phyloP scores from a whole-genome alignment of 2,329 filamentous ascomycete species.

The Venturia oleaginea region DNA sequence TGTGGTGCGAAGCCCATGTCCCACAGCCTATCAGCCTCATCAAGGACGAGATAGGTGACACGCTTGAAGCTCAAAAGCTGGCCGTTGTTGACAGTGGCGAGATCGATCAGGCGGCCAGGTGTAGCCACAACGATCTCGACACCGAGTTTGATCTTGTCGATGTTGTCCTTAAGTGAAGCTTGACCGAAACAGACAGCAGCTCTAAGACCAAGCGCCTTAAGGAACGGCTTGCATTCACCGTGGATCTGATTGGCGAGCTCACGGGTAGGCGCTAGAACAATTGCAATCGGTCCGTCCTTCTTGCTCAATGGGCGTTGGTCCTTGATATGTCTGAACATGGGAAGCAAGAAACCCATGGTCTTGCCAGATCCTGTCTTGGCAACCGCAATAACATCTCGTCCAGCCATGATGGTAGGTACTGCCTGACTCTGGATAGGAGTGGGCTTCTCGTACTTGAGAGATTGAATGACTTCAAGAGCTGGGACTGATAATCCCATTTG shows the following conservation, averaged over 20 bases:
- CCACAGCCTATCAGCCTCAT: slow-evolving; percentile 98
- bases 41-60: slow-evolving; percentile 88
- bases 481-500: slow-evolving; percentile 86
- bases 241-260: slow-evolving; percentile 93
- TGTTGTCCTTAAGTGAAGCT: slow-evolving; percentile 93
- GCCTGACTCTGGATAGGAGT: slow-evolving; percentile 95
- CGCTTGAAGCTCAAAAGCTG: slow-evolving; percentile 83
- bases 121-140: slow-evolving; percentile 94
- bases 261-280: slow-evolving; percentile 90
- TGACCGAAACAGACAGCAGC: slow-evolving; percentile 92
- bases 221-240: slow-evolving; percentile 86
- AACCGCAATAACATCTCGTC: slow-evolving; percentile 88
- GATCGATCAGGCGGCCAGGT: slow-evolving; percentile 89
- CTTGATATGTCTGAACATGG: slow-evolving; percentile 97
- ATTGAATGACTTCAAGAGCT: slow-evolving; percentile 75
- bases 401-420: slow-evolving; percentile 90
- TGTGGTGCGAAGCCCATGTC: slow-evolving; percentile 99
- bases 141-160: slow-evolving; percentile 89
- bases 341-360: slow-evolving; percentile 87
- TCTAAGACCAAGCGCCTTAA: slow-evolving; percentile 75
- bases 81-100: slow-evolving; percentile 87
- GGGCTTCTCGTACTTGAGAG: slow-evolving; percentile 75
- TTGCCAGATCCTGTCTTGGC: slow-evolving; percentile 98
- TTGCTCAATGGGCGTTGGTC: slow-evolving; percentile 71
- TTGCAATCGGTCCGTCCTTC: slow-evolving; percentile 69